Evolutionary conservation across 495 filamentous ascomycete species (phyloP), one percentile per base, ranked within the genome.

Genomic region (Penicillium atrosanguineum): DNA sequence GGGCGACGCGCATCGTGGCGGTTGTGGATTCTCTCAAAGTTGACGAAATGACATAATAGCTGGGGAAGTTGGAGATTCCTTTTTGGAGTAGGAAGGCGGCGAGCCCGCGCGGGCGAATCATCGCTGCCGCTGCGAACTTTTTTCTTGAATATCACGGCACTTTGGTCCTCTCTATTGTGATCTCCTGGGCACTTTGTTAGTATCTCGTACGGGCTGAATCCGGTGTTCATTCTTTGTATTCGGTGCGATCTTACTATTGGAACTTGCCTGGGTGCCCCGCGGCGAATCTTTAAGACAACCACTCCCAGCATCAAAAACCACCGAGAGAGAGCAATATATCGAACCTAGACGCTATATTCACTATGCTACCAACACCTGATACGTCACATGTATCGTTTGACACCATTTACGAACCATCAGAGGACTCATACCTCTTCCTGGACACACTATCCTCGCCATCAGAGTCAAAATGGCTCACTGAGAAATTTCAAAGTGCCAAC

Each of bases 401-500:
- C 65, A 83, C 83, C 25, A 83, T 97, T 60, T 98, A 98, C 72
- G 89, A 95, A 65, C 94, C 94, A 39, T 86, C 92, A 11, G 94
- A 97, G 71, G 94, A 98, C 70, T 95, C 90, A 16, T 97, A 87
- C 67, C 83, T 98, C n/a, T 78, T 98, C 31, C 81, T 98, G 23
- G 94, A 98, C 74, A 94, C 91, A 0, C 78, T 98, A 25, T 90
- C 91, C n/a, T 85, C 86, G 4, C 38, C 72, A 9, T 64, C 79
- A 12, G 89, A 95, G 70, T 87, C 81, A 6, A 53, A 76, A 31
- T 98, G 92, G 68, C 84, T 97, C 29, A 71, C 72, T 23, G 36
- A 71, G 9, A 82, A 82, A 41, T 96, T 76, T 48, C 42, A 50
- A 50, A 46, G 50, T 60, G 26, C 46, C 16, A 57, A 67, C n/a